Evolutionary conservation across 2,329 filamentous ascomycete species (phyloP).

Genomic region (Neurospora sp.): DNA sequence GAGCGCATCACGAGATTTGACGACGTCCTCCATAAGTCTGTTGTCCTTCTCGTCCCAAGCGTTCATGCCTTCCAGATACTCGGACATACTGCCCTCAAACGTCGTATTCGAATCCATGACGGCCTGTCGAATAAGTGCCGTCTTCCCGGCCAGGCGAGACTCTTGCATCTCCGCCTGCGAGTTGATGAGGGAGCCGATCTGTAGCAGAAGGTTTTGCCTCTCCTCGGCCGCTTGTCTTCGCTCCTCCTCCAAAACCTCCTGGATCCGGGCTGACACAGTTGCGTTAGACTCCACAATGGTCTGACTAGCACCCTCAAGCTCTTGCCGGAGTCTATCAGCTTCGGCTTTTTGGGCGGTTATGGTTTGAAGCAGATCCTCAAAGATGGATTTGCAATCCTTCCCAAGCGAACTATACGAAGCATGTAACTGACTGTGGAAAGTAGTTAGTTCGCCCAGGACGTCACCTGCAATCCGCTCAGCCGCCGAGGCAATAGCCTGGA

Average conservation of each 20-base stretch:
- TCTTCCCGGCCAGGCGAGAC: constrained; percentile 54
- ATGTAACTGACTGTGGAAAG: constrained; percentile 75
- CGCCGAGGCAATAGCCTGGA: constrained; percentile 72
- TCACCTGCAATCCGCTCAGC: constrained; percentile 85
- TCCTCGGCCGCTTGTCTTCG: constrained; percentile 63
- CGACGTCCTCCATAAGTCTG: constrained; percentile 59
- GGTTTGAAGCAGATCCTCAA: constrained; percentile 70
- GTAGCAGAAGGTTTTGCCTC: constrained; percentile 60
- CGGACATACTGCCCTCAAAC: constrained; percentile 54
- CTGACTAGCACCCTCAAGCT: constrained; percentile 62
- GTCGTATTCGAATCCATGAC: constrained; percentile 54
- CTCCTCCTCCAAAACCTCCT: constrained; percentile 67
- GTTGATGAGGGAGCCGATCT: constrained; percentile 70
- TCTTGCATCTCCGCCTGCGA: constrained; percentile 67
- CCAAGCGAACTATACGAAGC: constrained; percentile 75
- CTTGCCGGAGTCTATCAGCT: constrained; percentile 59
- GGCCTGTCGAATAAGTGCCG: constrained; percentile 53
- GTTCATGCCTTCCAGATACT: constrained; percentile 64
- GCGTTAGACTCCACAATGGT: constrained; percentile 60
- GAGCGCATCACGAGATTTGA: constrained; percentile 64
- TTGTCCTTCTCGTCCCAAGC: constrained; percentile 62
- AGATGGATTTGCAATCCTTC: constrained; percentile 75
- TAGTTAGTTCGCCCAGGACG: constrained; percentile 73
- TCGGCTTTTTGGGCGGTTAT: constrained; percentile 69
- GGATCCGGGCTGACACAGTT: constrained; percentile 54